Evolutionary conservation across 2,329 filamentous ascomycete species (phyloP).

Genomic region (Ceratocystis eucalypticola): DNA sequence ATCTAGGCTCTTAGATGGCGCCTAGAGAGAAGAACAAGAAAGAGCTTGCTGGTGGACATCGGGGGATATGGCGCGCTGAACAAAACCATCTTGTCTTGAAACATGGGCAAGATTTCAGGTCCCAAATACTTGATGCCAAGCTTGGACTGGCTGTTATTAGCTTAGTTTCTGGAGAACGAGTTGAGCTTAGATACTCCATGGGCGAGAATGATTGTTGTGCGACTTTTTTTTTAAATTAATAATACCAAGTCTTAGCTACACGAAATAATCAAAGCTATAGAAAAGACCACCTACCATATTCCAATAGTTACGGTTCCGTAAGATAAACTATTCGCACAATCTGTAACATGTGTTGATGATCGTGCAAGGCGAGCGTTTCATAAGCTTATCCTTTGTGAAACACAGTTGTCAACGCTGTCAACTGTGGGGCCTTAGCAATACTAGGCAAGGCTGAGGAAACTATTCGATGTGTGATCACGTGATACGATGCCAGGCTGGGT

Average conservation of each 20-base stretch:
- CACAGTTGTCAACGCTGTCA: background rate
- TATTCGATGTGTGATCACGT: background rate
- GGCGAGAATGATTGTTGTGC: background rate
- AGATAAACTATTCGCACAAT: background rate
- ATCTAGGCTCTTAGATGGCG: background rate
- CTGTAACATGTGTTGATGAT: background rate
- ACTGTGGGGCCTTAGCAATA: background rate
- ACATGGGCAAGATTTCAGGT: too few relatives aligned
- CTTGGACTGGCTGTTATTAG: background rate
- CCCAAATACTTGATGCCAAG: background rate
- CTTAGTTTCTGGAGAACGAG: background rate
- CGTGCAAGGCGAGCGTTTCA: background rate
- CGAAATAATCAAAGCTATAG: too few relatives aligned
- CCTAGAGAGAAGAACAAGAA: background rate
- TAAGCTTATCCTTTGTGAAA: background rate
- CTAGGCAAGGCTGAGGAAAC: conserved; percentile 1
- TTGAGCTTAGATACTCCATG: conserved; percentile 6
- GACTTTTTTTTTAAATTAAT: background rate
- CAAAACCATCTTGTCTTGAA: background rate
- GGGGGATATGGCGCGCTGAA: background rate
- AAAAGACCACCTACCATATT: too few relatives aligned
- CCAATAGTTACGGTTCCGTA: background rate
- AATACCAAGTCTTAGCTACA: too few relatives aligned
- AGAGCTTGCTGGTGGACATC: background rate
- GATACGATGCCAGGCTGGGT: conserved; percentile 6